Evolutionary conservation across 306 rosid species (phyloP), one percentile per base, ranked within the genome.

Genomic region (Castanea crenata): DNA sequence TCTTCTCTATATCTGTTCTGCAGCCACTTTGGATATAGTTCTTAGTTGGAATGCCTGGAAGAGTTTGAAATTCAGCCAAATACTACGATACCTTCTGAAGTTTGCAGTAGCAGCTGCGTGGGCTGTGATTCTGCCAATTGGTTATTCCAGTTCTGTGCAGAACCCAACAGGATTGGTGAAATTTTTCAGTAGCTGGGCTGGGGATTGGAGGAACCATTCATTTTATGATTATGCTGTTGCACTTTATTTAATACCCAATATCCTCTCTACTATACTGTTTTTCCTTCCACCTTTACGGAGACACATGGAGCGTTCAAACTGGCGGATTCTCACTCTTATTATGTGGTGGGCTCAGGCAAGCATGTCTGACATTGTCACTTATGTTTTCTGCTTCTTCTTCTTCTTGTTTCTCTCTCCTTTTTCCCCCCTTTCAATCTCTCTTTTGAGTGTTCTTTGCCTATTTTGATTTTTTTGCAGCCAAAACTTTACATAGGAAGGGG

Each of bases 281-380:
- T 87, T 96, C 73, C 97, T 96, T 83, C 98, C 99, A 74, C 94
- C 93, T 78, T 34, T 93, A 56, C 88, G 98, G 83, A 91, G 91
- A 76, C 74, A 32, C 68, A 58, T 93, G 90, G 99, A 96, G 87
- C 90, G 94, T 61, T 93, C 99, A 59, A 91, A 96, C 74, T 80
- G 76, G 84, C 79, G 86, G 80, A 74, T 90, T 71, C 8, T 91
- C 83, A 90, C 97, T 74, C 83, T 96, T 72, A 54, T 91, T 38
- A 91, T 90, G 96, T 93, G 99, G 99, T 96, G 99, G 99, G 90
- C 98, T 87, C 99, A 93, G 96, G 99, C 87, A 74, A 89, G 92
- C 20, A 82, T 56, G 72, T 75, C 81, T 63, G 56, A 38, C 70
- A 38, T 62, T 77, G 18, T 74, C 64, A 27, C n/a, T 34, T 18